Evolutionary conservation across 1,284 basidiomycete species (phyloP).

Genomic region (Lentinus polychrous): DNA sequence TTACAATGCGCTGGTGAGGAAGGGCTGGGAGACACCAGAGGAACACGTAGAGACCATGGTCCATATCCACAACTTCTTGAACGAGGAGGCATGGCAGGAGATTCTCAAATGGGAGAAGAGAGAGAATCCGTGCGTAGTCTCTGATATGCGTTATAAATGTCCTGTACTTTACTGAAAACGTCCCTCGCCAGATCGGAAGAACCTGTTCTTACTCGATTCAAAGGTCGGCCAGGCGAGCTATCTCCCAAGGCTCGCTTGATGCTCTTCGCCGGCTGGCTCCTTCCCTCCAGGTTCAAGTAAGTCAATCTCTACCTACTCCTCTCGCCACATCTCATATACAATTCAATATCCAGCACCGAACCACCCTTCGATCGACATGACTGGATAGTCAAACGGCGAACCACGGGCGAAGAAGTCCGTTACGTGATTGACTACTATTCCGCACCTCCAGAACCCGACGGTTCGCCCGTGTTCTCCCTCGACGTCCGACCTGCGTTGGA

Average conservation of each 20-base stretch:
- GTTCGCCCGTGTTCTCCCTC: slow-evolving; percentile 85
- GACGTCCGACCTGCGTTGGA: slow-evolving; percentile 91
- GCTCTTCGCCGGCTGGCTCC: slow-evolving; percentile 78
- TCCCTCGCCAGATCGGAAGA: slow-evolving; percentile 32
- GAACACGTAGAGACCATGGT: slow-evolving; percentile 98
- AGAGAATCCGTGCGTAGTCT: slow-evolving; percentile 43
- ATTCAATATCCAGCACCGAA: slow-evolving; percentile 75
- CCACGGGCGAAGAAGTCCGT: slow-evolving; percentile 71
- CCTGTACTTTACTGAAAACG: neutral
- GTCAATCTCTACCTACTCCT: slow-evolving; percentile 21
- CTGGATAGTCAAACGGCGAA: slow-evolving; percentile 84
- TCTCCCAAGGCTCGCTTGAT: slow-evolving; percentile 87
- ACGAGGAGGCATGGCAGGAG: slow-evolving; percentile 95
- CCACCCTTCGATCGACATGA: slow-evolving; percentile 99
- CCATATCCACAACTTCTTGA: slow-evolving; percentile 96
- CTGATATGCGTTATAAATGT: slow-evolving; percentile 7
- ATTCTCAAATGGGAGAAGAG: slow-evolving; percentile 91
- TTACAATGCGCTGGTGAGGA: slow-evolving; percentile 94
- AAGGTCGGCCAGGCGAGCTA: slow-evolving; percentile 85
- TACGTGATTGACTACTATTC: slow-evolving; percentile 98
- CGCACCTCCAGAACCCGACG: slow-evolving; percentile 77
- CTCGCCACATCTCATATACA: slow-evolving; percentile 3
- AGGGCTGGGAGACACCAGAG: slow-evolving; percentile 97
- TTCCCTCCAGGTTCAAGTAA: slow-evolving; percentile 87
- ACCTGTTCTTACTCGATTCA: slow-evolving; percentile 76